These are phyloP conservation scores for Leishmania tropica DNA, from an alignment of 208 protist species.

Conservation along the genomic window DNA sequence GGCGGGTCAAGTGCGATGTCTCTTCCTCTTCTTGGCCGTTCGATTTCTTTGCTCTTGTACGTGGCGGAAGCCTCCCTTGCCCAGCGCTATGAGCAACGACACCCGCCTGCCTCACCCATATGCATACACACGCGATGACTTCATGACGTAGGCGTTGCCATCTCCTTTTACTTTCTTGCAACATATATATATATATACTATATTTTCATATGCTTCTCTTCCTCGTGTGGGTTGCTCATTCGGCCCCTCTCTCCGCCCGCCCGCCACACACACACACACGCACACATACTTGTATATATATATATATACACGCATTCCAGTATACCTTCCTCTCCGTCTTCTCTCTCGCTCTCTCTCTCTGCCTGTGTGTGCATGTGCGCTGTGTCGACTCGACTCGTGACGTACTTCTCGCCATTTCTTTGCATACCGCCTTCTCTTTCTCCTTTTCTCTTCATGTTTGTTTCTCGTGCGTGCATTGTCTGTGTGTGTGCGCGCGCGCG, in stretches of 20 bases:
- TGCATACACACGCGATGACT: background rate
- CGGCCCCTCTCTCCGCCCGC: background rate
- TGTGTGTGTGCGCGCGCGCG: no score
- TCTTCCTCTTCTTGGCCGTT: conserved; percentile 2
- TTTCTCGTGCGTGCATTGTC: no score
- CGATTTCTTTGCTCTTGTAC: conserved; percentile 10
- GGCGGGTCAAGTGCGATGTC: background rate
- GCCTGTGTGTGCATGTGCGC: no score
- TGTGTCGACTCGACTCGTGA: no score
- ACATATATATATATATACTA: background rate
- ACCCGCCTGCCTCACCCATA: background rate
- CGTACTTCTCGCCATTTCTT: no score
- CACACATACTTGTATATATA: no score
- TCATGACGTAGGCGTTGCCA: background rate
- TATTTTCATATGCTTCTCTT: background rate
- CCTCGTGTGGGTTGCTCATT: background rate
- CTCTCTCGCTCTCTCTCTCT: no score
- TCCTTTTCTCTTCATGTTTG: no score
- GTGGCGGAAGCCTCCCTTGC: background rate
- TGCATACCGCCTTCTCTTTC: no score
- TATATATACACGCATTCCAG: no score
- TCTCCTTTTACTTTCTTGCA: background rate
- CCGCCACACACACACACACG: background rate
- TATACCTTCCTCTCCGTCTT: no score
- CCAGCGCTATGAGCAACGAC: background rate